Evolutionary conservation across 2,329 filamentous ascomycete genomes (phyloP).

Genomic region (Sporothrix protearum): DNA sequence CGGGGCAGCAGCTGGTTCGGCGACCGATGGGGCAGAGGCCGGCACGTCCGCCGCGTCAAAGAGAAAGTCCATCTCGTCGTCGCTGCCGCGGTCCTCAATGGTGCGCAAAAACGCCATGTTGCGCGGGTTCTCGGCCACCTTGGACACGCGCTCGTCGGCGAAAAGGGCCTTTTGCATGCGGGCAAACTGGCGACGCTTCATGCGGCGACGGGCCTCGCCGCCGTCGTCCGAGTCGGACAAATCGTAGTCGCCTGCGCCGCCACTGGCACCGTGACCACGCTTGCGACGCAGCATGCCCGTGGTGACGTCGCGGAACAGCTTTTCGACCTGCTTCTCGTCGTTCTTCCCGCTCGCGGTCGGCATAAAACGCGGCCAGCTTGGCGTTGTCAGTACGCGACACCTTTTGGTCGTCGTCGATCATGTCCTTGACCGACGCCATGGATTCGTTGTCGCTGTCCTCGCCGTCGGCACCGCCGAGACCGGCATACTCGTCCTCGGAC

Average conservation of each 20-base stretch:
- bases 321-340: slow-evolving; percentile 84
- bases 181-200: slow-evolving; percentile 83
- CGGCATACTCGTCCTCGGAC: slow-evolving; percentile 97
- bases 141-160: slow-evolving; percentile 82
- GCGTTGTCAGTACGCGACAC: slow-evolving; percentile 74
- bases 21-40: slow-evolving; percentile 36
- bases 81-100: slow-evolving; percentile 75
- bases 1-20: slow-evolving; percentile 23
- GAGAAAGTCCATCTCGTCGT: slow-evolving; percentile 74
- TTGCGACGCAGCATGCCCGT: slow-evolving; percentile 83
- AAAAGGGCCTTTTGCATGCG: slow-evolving; percentile 88
- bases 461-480: slow-evolving; percentile 82
- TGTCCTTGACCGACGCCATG: slow-evolving; percentile 68
- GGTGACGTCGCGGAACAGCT: slow-evolving; percentile 88
- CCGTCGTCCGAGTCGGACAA: slow-evolving; percentile 90
- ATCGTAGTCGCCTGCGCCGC: slow-evolving; percentile 69
- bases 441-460: slow-evolving; percentile 78
- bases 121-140: slow-evolving; percentile 84
- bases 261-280: slow-evolving; percentile 66
- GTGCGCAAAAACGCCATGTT: slow-evolving; percentile 86
- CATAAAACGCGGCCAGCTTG: slow-evolving; percentile 79
- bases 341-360: slow-evolving; percentile 73
- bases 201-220: slow-evolving; percentile 68
- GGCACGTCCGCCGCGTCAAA: slow-evolving; percentile 35
- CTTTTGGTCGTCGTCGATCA: slow-evolving; percentile 82